Percentiles rank a stretch among this genome's conserved stretches.
These are phyloP conservation scores for Pichia sp. DNA, from an alignment of 1,139 yeast genomes.

Conservation along the genomic window DNA sequence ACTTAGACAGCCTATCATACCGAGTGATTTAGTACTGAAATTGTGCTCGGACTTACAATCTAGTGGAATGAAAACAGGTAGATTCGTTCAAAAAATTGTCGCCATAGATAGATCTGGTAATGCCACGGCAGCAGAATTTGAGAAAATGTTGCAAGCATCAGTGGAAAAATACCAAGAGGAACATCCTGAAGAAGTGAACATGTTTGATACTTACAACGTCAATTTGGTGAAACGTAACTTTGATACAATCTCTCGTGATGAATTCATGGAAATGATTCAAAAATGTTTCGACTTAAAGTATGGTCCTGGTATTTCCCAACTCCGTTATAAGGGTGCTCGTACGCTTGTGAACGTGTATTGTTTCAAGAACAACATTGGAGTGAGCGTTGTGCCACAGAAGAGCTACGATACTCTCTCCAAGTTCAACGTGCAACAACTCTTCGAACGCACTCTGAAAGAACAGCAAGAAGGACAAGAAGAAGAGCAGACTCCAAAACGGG, in stretches of 20 bases:
- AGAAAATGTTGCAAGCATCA: constrained; percentile 35
- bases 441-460: too few species aligned
- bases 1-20: constrained; percentile 69
- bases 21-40: constrained; percentile 58
- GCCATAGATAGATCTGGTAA: constrained; percentile 75
- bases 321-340: constrained; percentile 76
- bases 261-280: constrained; percentile 17
- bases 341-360: constrained; percentile 79
- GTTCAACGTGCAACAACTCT: constrained; percentile 59
- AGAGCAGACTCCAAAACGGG: not conserved
- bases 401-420: constrained; percentile 49
- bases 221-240: constrained; percentile 76
- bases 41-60: constrained; percentile 56
- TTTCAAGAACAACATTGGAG: constrained; percentile 75
- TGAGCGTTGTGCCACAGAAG: constrained; percentile 58
- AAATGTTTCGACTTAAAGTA: constrained; percentile 1
- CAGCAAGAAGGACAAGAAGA: not conserved
- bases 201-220: constrained; percentile 62
- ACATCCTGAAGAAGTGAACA: constrained; percentile 10
- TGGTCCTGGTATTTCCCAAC: constrained; percentile 26
- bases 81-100: constrained; percentile 70
- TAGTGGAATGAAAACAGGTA: constrained; percentile 48
- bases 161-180: constrained; percentile 13
- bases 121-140: constrained; percentile 62
- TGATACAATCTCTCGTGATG: constrained; percentile 60